Percentiles rank a stretch among this genome's conserved stretches.
phyloP scores from a whole-genome alignment of 164 flowering plant species.

The Liriodendron chinense region DNA sequence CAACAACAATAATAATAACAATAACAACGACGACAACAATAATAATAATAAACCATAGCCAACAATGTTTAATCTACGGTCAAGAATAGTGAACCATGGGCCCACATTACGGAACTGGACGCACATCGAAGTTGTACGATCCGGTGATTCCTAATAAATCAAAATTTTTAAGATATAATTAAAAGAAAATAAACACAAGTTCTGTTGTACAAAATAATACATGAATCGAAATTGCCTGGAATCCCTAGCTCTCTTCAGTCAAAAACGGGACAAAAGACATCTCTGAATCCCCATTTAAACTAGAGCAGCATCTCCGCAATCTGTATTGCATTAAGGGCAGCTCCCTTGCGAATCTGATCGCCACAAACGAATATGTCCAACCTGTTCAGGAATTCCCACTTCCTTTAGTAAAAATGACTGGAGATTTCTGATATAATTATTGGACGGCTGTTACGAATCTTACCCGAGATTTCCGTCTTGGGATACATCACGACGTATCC shows the following conservation, averaged over 20 bases:
- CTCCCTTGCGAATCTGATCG: slow-evolving; percentile 97
- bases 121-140: too few relatives aligned
- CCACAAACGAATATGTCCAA: slow-evolving; percentile 96
- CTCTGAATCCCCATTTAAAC: slow-evolving; percentile 7
- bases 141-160: background rate
- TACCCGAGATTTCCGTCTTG: slow-evolving; percentile 87
- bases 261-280: background rate
- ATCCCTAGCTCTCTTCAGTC: too few relatives aligned
- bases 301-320: slow-evolving; percentile 86
- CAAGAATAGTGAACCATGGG: too few relatives aligned
- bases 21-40: too few relatives aligned
- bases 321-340: slow-evolving; percentile 95
- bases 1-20: too few relatives aligned
- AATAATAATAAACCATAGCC: too few relatives aligned
- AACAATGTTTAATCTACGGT: too few relatives aligned
- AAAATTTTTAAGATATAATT: background rate
- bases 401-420: background rate
- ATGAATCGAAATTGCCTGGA: background rate
- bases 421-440: background rate
- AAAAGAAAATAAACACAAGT: background rate
- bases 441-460: slow-evolving; percentile 5
- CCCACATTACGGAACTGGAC: too few relatives aligned
- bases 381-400: slow-evolving; percentile 36
- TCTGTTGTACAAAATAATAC: background rate
- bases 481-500: slow-evolving; percentile 85